Evolutionary conservation across 495 filamentous ascomycete genomes (phyloP), one percentile per base, ranked within the genome.

Genomic region (Trichoderma parareesei): DNA sequence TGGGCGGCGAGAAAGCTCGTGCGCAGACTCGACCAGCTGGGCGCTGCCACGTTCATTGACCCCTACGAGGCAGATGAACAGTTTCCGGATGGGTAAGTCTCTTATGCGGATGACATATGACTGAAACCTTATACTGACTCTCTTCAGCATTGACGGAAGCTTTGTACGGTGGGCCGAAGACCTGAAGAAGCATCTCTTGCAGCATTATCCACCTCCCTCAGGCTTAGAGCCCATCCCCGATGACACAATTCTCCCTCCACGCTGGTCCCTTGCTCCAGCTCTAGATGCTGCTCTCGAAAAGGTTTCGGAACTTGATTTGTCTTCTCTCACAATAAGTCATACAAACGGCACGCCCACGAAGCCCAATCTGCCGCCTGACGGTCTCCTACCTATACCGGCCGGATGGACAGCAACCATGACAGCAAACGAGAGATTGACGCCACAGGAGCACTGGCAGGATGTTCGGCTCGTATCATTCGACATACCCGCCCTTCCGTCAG

Each of bases 41-140:
- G 94, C 1, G 95, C 90, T 5, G 80, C 82, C 53, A 88, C 93
- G 65, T 82, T 92, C 66, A 88, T 87, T 69, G 84, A 84, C 33
- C 80, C 87, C 49, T 93, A 90, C 2, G 94, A 98, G 72, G 91
- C 87, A 46, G 95, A 99, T 72, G 92, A 97, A 67, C 90, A 93
- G 70, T 90, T 97, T 82, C 83, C 88, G 44, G 92, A 97, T 80
- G 94, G 94, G 90, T 95, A 73, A 71, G 85, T 55, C 66, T 46
- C n/a, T n/a, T 13, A 64, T 44, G 9, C 60, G 13, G 37, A 11
- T 33, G 48, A 35, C 2, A 13, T 57, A 37, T 10, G 2, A 9
- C 53, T 33, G 35, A 10, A 13, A 57, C 4, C 53, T 57, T 0
- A 57, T 57, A 37, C 53, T 9, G 9, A 14, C 14, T 11, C 37